Evolutionary conservation across 1,139 yeast species (phyloP), one percentile per base, ranked within the genome.

Genomic region (Yamadazyma friedrichii): DNA sequence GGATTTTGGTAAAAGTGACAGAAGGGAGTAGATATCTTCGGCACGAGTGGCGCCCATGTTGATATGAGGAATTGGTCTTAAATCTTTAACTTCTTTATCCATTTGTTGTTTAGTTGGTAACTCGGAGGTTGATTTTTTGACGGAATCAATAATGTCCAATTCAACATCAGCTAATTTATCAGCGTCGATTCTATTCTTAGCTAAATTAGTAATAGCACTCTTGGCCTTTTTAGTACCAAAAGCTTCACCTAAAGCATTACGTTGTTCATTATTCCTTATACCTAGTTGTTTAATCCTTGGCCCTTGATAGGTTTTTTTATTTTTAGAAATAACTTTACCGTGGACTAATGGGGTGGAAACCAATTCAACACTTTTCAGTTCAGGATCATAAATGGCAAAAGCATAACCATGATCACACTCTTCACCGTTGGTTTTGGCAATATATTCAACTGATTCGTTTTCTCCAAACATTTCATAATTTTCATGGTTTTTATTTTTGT

Each of bases 221-320:
- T 88, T 91, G 46, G 98, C 97, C 66, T 84, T 91, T 67, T 88
- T 88, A 46, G 98, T 91, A 76, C 99, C 99, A 53, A 93, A 93
- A 2, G 95, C 94, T 64, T 88, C 93, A 58, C 98, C 98, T 55
- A 93, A 75, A 3, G 88, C 87, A 48, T 78, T 86, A 60, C 96
- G 77, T 64, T 86, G 88, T 11, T 71, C 69, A 32, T 72, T 63
- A 51, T 70, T 66, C 54, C 81, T 74, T 11, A 74, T 70, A 46
- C 82, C 81, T 28, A 66, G 62, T 53, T 76, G 80, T 61, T 74
- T 80, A 45, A 86, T 71, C 22, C 71, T 65, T 27, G 93, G 94
- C 2, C 89, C 86, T 36, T 67, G 67, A 48, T 67, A 67, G 31
- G 61, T 62, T 53, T 78, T 74, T 50, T 73, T 76, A 4, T 74